A percentile compares a stretch with the other conserved stretches of the same genome.
These are phyloP conservation scores for Lentinula boryana DNA, from an alignment of 768 basidiomycete species.

Conservation along the genomic window DNA sequence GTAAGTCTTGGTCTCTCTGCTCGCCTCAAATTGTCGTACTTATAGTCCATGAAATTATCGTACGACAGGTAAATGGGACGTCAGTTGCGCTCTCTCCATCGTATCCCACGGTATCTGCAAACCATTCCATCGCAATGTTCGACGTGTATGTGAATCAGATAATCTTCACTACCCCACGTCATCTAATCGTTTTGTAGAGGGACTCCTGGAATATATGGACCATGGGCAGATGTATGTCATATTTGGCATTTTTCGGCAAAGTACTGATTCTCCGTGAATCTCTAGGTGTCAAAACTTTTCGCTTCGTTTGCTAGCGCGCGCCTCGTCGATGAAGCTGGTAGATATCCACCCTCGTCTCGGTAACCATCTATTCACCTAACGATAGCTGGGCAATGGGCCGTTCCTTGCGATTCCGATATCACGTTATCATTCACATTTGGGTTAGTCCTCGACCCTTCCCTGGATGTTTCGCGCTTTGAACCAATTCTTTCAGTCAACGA, in stretches of 20 bases:
- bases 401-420: constrained; percentile 61
- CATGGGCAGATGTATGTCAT: constrained; percentile 63
- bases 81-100: constrained; percentile 51
- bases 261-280: constrained; percentile 6
- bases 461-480: not conserved
- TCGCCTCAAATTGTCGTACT: not conserved
- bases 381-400: constrained; percentile 63
- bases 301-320: constrained; percentile 55
- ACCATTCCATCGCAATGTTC: constrained; percentile 60
- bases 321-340: constrained; percentile 56
- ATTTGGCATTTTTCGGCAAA: not conserved
- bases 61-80: constrained; percentile 49
- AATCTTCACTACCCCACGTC: not conserved
- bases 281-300: constrained; percentile 63
- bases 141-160: constrained; percentile 52
- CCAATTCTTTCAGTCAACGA: constrained; percentile 24
- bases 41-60: not conserved
- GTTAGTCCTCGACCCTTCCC: constrained; percentile 27
- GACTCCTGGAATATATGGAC: constrained; percentile 65
- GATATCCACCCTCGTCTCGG: not conserved
- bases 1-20: constrained; percentile 28
- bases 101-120: constrained; percentile 50
- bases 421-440: constrained; percentile 66
- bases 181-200: constrained; percentile 37
- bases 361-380: not conserved